These are phyloP conservation scores for Ogataea paraovalis DNA, from an alignment of 805 yeast genomes.

Conservation along the genomic window DNA sequence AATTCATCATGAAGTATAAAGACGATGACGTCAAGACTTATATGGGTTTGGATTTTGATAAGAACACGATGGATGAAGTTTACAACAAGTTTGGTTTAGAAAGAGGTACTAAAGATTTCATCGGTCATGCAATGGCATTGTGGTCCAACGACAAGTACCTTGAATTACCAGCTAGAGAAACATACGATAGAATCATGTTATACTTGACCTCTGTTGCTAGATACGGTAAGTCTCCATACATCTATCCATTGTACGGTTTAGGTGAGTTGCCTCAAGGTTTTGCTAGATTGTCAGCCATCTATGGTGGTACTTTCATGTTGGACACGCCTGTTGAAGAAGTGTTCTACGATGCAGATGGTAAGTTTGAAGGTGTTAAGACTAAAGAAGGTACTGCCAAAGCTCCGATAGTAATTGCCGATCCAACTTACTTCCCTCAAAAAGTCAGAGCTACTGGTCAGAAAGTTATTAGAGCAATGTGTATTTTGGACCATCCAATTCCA, in stretches of 20 bases:
- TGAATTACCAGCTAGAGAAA: slow-evolving; percentile 84
- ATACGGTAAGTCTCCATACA: slow-evolving; percentile 94
- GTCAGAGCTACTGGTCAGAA: slow-evolving; percentile 68
- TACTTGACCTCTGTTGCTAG: slow-evolving; percentile 90
- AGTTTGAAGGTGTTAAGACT: slow-evolving; percentile 81
- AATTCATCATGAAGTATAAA: slow-evolving; percentile 76
- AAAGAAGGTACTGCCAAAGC: slow-evolving; percentile 92
- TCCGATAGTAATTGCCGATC: slow-evolving; percentile 93
- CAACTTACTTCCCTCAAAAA: slow-evolving; percentile 90
- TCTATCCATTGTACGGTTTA: slow-evolving; percentile 92
- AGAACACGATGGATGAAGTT: slow-evolving; percentile 86
- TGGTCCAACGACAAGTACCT: slow-evolving; percentile 92
- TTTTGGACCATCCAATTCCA: slow-evolving; percentile 85
- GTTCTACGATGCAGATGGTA: slow-evolving; percentile 65
- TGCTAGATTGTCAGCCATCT: slow-evolving; percentile 93
- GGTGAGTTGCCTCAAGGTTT: slow-evolving; percentile 99
- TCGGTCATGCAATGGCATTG: slow-evolving; percentile 98
- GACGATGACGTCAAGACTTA: slow-evolving; percentile 80
- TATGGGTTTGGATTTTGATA: slow-evolving; percentile 80
- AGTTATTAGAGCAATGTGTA: slow-evolving; percentile 83
- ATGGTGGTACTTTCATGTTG: slow-evolving; percentile 98
- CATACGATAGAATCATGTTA: slow-evolving; percentile 78
- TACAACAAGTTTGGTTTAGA: slow-evolving; percentile 88
- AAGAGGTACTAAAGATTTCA: slow-evolving; percentile 89
- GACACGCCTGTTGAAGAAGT: slow-evolving; percentile 94